Percentiles rank a stretch among this genome's conserved stretches.
Conservation (phyloP, 2,329 filamentous ascomycete genomes). For the Venturia pyrina region DNA sequence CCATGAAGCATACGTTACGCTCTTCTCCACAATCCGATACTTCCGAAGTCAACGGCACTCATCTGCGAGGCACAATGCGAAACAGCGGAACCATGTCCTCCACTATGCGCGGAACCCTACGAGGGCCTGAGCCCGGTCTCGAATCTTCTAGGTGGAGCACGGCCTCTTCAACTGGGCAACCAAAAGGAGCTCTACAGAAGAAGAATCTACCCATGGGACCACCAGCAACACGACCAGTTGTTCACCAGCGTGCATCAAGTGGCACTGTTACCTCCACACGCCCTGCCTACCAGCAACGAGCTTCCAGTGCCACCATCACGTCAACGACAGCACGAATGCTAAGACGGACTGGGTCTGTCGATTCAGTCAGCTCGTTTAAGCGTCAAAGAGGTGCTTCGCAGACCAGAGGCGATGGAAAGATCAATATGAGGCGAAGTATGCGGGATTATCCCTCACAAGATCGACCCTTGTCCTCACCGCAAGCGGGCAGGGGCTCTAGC, state of each 20-base stretch:
- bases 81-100: conserved; percentile 13
- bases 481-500: conserved; percentile 28
- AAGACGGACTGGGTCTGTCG: conserved; percentile 33
- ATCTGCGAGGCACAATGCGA: conserved; percentile 1
- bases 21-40: neutral
- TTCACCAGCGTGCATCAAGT: neutral
- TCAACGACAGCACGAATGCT: conserved; percentile 22
- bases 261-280: neutral
- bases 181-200: conserved; percentile 29
- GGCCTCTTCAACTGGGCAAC: conserved; percentile 17
- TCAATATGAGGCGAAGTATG: conserved; percentile 66
- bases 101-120: conserved; percentile 12
- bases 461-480: neutral
- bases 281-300: neutral
- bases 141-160: conserved; percentile 26
- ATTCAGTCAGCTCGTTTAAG: conserved; percentile 65
- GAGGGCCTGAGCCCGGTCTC: conserved; percentile 16
- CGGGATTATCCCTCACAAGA: conserved; percentile 31
- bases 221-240: neutral
- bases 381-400: conserved; percentile 41
- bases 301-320: neutral
- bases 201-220: conserved; percentile 24
- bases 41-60: neutral
- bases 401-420: conserved; percentile 33
- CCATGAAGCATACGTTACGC: neutral